These are phyloP conservation scores for Lipomyces spencermartinsiae DNA, from an alignment of 805 yeast genomes.

Conservation along the genomic window DNA sequence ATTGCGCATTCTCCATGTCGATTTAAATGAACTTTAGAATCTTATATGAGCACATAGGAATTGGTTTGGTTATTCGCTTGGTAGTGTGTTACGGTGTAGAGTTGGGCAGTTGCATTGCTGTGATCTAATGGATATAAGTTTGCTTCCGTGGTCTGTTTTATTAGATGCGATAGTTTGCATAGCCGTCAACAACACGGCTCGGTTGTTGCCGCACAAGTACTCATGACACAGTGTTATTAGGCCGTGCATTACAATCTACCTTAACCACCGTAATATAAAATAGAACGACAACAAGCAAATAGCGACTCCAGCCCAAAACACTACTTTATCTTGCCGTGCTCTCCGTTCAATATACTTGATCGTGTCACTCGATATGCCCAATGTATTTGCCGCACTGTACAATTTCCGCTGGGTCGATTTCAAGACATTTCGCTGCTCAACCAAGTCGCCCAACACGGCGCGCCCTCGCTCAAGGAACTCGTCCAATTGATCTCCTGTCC, in stretches of 20 bases:
- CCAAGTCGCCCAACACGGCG: constrained; percentile 80
- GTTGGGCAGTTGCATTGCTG: background rate
- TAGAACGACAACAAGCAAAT: constrained; percentile 71
- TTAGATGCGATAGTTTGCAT: background rate
- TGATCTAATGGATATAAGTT: too few species aligned
- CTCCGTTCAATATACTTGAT: constrained; percentile 79
- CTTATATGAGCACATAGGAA: background rate
- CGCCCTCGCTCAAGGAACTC: constrained; percentile 90
- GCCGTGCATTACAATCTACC: constrained; percentile 46
- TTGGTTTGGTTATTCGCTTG: background rate
- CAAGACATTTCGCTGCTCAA: constrained; percentile 80
- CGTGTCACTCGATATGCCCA: constrained; percentile 87
- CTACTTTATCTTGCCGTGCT: constrained; percentile 83
- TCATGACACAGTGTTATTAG: background rate
- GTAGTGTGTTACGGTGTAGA: background rate
- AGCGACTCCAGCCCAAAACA: constrained; percentile 78
- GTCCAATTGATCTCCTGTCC: constrained; percentile 84
- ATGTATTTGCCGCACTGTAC: constrained; percentile 71
- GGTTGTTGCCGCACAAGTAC: background rate
- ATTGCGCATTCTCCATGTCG: background rate
- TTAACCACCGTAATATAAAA: constrained; percentile 67
- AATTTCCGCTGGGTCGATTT: constrained; percentile 66
- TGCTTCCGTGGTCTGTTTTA: background rate
- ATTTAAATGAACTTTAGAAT: background rate
- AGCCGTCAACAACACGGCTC: background rate